phyloP scores from a whole-genome alignment of 225 moss, liverwort and hornwort genomes.

The Polytrichum commune region DNA sequence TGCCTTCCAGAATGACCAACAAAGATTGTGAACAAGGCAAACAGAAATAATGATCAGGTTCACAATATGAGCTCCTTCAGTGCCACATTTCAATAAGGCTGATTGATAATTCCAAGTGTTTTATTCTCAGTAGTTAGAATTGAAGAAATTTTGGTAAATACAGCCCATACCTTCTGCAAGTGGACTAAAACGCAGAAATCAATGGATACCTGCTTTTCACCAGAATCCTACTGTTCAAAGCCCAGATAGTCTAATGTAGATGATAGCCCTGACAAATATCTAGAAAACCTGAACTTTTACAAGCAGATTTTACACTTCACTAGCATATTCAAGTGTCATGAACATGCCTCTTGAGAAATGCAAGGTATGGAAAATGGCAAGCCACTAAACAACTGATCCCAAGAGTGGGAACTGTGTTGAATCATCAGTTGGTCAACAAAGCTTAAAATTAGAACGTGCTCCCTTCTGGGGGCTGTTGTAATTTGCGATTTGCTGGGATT shows the following conservation, averaged over 20 bases:
- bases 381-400: slow-evolving; percentile 4
- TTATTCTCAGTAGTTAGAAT: too few species aligned
- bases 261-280: slow-evolving; percentile 6
- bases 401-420: slow-evolving; percentile 6
- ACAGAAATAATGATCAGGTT: too few species aligned
- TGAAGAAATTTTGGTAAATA: too few species aligned
- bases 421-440: background rate
- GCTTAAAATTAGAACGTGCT: slow-evolving; percentile 52
- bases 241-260: slow-evolving; percentile 3
- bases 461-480: slow-evolving; percentile 95
- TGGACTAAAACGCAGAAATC: too few species aligned
- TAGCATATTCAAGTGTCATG: slow-evolving; percentile 11
- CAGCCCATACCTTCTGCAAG: too few species aligned
- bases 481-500: slow-evolving; percentile 69
- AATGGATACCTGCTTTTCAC: background rate
- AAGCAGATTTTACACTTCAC: slow-evolving; percentile 9
- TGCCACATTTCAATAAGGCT: too few species aligned
- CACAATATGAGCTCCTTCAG: too few species aligned
- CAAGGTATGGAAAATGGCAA: slow-evolving; percentile 5
- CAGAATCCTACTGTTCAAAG: slow-evolving; percentile 5
- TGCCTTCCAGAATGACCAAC: too few species aligned
- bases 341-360: slow-evolving; percentile 12
- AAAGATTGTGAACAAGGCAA: too few species aligned
- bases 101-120: too few species aligned
- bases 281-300: slow-evolving; percentile 16